Base-by-base conservation (phyloP, 352 stramenopile genomes). In the Phytophthora hybrid region DNA sequence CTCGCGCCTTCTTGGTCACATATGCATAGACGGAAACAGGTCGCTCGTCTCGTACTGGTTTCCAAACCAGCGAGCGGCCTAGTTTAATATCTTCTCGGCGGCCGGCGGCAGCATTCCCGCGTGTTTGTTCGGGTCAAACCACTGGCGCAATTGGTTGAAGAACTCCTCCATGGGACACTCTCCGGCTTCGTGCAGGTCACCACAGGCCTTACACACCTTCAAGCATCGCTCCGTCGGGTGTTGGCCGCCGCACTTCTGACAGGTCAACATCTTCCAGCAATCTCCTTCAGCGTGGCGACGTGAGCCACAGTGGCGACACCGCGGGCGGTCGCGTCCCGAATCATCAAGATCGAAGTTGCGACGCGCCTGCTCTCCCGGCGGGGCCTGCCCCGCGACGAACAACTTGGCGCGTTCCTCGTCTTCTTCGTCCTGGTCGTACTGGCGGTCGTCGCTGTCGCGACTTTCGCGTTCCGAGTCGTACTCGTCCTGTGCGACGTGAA, bases 291-390 rank as follows among this genome's bases (percentile, higher is more conserved):
- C 4, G 34, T 44, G 34, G 2, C 26, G 26, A 6, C 9, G n/a
- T 7, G 51, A 64, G 16, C 59, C 23, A 13, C 66, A 68, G 14
- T 75, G 60, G 14, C 31, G 23, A 14, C 60, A 75, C 11, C 32
- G n/a, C 3, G 54, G 54, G 3, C 52, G 34, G 4, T 69, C 62
- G 3, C 39, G 59, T 26, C 51, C 53, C 37, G 39, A 23, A 0
- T 60, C 64, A 55, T 23, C 62, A 0, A 7, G 1, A 2, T 60
- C 62, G 21, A 41, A 3, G 13, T 53, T 41, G 18, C 60, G 59
- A 32, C 59, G 46, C 16, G 18, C n/a, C 8, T 6, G 46, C n/a
- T 53, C 18, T 5, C 46, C 46, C 5, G 46, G 46, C 5, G 46
- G 46, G 4, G 46, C 23, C 23, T 26, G 23, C 23, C 23, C 23